Base-by-base conservation (phyloP, 176 grass and related monocot species). In the Phoenix dactylifera region DNA sequence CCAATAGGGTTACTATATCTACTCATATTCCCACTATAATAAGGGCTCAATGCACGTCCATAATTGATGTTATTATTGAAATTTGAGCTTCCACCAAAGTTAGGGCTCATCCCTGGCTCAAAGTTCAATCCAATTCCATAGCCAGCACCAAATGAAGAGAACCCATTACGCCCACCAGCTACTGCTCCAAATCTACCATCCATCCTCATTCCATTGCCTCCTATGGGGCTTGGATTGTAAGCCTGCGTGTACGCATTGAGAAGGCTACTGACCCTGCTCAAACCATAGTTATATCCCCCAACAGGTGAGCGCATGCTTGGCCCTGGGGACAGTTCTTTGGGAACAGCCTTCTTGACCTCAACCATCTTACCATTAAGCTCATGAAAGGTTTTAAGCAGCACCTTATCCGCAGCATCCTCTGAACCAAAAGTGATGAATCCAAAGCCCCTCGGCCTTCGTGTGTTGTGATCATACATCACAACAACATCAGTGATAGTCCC, bases 371-470 rank as follows among this genome's bases (percentile, higher is more conserved):
- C 91, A 59, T 90, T 96, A 23, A 96, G 83, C 64, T 96, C 86
- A 29, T 96, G 91, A 44, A 96, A 96, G 60, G 76, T 86, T 63
- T 90, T 96, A 60, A 86, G 64, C 52, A 96, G 64, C 10, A 68
- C 91, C 76, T 81, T 85, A 23, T 90, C 91, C 52, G 90, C 91
- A 0, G 91, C 75, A 1, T 80, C 91, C 61, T 96, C 91, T 3
- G 86, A 90, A 60, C 87, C 91, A 79, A 79, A 96, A 35, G 91
- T 96, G 80, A 96, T 96, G 77, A 96, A 96, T 29, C 91, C 91
- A 25, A 96, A 96, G 14, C 91, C 91, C 68, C 91, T 86, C 22
- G 91, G 91, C 68, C 91, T 82, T 64, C 87, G 91, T 0, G 86
- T 96, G 62, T 80, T 96, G 65, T 96, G 86, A 72, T 96, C 91